A percentile compares a stretch with the other conserved stretches of the same genome.
These are phyloP conservation scores for Cinchona pubescens DNA, from an alignment of 257 asterid genomes.

Conservation along the genomic window DNA sequence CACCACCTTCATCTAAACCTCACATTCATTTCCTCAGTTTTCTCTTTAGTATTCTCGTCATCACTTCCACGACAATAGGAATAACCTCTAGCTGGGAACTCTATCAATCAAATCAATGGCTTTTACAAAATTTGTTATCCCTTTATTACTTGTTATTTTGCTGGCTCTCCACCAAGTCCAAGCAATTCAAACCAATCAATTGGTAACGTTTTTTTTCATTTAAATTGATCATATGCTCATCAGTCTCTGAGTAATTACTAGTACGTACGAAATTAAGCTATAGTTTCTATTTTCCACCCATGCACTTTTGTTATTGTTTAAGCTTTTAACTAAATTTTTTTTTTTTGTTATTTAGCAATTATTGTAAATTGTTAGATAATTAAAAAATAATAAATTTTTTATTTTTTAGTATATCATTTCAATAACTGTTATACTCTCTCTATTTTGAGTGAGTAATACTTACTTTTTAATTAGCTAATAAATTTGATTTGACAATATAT, in stretches of 20 bases:
- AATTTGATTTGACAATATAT: no score
- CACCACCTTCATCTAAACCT: neutral
- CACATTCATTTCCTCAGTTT: neutral
- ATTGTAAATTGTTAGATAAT: no score
- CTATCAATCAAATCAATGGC: constrained; percentile 38
- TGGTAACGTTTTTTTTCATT: constrained; percentile 29
- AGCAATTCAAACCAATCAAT: constrained; percentile 40
- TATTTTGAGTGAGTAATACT: no score
- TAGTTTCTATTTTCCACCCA: neutral
- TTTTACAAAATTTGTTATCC: constrained; percentile 34
- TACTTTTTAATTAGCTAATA: no score
- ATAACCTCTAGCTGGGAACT: neutral
- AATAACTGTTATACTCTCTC: no score
- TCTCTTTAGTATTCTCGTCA: neutral
- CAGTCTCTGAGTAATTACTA: neutral
- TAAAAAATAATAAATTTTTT: no score
- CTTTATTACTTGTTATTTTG: constrained; percentile 40
- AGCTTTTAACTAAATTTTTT: neutral
- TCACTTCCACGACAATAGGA: neutral
- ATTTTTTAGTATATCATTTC: no score
- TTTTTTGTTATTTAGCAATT: no score
- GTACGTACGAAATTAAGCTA: neutral
- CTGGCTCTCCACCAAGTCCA: constrained; percentile 46
- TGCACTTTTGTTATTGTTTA: neutral
- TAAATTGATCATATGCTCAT: neutral